Evolutionary conservation across 306 rosid species (phyloP).

Genomic region (Inga laurina): DNA sequence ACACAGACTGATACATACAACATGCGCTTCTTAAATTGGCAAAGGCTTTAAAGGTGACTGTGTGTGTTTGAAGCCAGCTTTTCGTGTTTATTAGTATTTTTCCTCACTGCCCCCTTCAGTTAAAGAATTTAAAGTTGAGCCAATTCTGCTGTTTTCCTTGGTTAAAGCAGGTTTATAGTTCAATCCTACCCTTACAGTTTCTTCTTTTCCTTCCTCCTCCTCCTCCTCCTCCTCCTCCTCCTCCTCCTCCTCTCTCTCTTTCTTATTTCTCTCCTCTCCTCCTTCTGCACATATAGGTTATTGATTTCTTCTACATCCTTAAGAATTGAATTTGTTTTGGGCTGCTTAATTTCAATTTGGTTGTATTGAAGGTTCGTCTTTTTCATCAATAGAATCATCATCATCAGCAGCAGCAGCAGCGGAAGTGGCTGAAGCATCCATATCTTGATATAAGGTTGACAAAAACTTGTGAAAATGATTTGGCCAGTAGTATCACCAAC

Average conservation of each 20-base stretch:
- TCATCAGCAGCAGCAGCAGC: background rate
- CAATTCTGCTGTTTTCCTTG: conserved; percentile 54
- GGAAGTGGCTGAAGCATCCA: background rate
- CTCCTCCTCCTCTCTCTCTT: background rate
- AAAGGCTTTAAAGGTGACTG: conserved; percentile 55
- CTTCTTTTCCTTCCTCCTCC: conserved; percentile 42
- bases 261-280: background rate
- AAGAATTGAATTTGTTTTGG: conserved; percentile 6
- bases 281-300: conserved; percentile 15
- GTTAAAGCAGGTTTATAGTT: conserved; percentile 74
- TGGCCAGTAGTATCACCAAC: conserved; percentile 12
- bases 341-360: background rate
- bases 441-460: conserved; percentile 17
- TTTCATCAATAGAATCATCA: conserved; percentile 25
- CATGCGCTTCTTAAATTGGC: conserved; percentile 49
- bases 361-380: conserved; percentile 7
- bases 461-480: conserved; percentile 16
- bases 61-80: conserved; percentile 53
- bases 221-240: background rate
- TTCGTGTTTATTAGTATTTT: conserved; percentile 41
- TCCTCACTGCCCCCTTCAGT: conserved; percentile 55
- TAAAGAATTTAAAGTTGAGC: conserved; percentile 75
- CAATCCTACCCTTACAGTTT: conserved; percentile 44
- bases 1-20: conserved; percentile 13
- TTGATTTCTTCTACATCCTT: conserved; percentile 26